These are phyloP conservation scores for Lepidium sativum DNA, from an alignment of 345 rosid genomes.

Conservation along the genomic window DNA sequence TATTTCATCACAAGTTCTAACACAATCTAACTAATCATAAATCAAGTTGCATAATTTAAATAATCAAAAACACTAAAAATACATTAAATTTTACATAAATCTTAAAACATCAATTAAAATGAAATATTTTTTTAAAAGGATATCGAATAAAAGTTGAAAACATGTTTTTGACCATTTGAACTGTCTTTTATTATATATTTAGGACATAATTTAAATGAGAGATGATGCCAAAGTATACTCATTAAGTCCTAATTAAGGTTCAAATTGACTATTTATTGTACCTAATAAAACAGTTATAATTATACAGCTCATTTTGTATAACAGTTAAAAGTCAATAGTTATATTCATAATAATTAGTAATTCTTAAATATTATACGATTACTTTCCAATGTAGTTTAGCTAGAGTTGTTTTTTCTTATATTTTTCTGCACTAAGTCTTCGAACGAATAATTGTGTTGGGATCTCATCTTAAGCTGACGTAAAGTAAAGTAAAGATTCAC, in stretches of 20 bases:
- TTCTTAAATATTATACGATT: background rate
- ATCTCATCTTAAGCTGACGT: background rate
- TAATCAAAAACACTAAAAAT: too few species aligned
- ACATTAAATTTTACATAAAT: too few species aligned
- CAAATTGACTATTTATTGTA: background rate
- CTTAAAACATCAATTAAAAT: too few species aligned
- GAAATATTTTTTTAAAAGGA: too few species aligned
- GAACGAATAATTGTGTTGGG: background rate
- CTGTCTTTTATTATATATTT: background rate
- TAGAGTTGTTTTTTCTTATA: too few species aligned
- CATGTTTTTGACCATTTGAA: background rate
- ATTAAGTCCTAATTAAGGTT: background rate
- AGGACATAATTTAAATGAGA: background rate
- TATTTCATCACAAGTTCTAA: too few species aligned
- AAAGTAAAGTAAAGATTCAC: background rate
- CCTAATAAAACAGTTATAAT: too few species aligned
- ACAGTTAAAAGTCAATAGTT: background rate
- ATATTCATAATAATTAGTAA: background rate
- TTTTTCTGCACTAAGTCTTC: background rate
- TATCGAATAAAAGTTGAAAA: too few species aligned
- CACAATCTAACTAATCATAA: too few species aligned
- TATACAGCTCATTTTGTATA: background rate
- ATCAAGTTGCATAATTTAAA: too few species aligned
- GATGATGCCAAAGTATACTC: background rate
- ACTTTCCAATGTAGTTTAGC: too few species aligned